A percentile compares a stretch with the other conserved stretches of the same genome.
phyloP scores from a whole-genome alignment of 768 basidiomycete genomes.

The Pleurotus djamor region DNA sequence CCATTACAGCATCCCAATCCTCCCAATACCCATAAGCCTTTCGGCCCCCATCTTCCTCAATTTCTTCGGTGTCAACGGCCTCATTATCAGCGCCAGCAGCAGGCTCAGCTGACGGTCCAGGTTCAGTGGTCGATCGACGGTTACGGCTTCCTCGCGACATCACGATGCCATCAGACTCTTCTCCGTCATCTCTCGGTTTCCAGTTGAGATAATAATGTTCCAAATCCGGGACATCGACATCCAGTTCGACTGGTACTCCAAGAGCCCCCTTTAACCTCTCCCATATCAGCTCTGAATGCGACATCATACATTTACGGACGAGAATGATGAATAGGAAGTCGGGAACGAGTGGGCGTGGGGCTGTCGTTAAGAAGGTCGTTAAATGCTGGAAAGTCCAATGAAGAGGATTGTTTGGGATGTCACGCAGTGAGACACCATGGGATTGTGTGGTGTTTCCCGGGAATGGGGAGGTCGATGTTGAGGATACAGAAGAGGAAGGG shows the following conservation, averaged over 20 bases:
- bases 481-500: neutral
- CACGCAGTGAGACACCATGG: conserved; percentile 7
- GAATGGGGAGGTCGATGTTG: conserved; percentile 21
- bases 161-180: conserved; percentile 27
- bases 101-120: no score
- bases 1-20: conserved; percentile 44
- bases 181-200: conserved; percentile 17
- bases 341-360: conserved; percentile 58
- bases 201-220: conserved; percentile 8
- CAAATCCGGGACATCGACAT: conserved; percentile 46
- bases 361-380: conserved; percentile 60
- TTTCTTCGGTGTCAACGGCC: conserved; percentile 24
- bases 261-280: conserved; percentile 86
- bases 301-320: conserved; percentile 72
- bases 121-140: no score
- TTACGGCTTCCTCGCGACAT: no score
- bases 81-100: neutral
- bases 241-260: conserved; percentile 84
- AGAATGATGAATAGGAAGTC: conserved; percentile 75
- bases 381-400: conserved; percentile 76
- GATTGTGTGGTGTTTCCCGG: conserved; percentile 9
- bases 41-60: conserved; percentile 38
- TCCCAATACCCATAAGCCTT: conserved; percentile 37
- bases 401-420: conserved; percentile 51
- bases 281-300: conserved; percentile 86